Conservation (phyloP, 176 grass and related monocot genomes). For the Avena insularis region DNA sequence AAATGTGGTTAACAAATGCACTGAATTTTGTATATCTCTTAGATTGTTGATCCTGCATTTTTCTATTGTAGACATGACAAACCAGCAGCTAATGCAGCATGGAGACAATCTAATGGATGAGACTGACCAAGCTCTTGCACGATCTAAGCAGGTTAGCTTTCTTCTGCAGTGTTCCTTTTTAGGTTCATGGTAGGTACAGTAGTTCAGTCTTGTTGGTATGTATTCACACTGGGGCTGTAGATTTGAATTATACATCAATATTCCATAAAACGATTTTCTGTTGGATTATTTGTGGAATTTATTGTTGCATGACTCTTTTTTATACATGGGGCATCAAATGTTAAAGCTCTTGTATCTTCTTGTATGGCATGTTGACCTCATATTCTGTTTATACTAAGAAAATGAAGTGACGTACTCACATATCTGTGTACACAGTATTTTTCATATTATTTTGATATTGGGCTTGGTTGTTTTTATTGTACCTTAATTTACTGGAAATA, state of each 20-base stretch:
- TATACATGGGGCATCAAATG: background rate
- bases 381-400: constrained; percentile 1
- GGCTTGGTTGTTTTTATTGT: background rate
- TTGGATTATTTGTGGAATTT: background rate
- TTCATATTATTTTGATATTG: constrained; percentile 28
- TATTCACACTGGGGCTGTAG: background rate
- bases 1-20: background rate
- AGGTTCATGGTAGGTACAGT: background rate
- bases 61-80: constrained; percentile 77
- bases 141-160: constrained; percentile 66
- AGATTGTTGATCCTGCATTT: constrained; percentile 1
- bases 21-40: constrained; percentile 30
- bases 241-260: background rate
- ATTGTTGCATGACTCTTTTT: background rate
- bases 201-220: background rate
- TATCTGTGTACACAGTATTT: background rate
- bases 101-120: constrained; percentile 88
- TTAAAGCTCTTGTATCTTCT: background rate
- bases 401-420: background rate
- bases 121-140: constrained; percentile 91
- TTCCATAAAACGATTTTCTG: background rate
- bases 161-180: background rate
- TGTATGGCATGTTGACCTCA: background rate
- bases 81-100: constrained; percentile 83
- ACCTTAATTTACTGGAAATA: background rate